Evolutionary conservation across 805 yeast genomes (phyloP).

Genomic region (Vanderwaltozyma yarrowii): DNA sequence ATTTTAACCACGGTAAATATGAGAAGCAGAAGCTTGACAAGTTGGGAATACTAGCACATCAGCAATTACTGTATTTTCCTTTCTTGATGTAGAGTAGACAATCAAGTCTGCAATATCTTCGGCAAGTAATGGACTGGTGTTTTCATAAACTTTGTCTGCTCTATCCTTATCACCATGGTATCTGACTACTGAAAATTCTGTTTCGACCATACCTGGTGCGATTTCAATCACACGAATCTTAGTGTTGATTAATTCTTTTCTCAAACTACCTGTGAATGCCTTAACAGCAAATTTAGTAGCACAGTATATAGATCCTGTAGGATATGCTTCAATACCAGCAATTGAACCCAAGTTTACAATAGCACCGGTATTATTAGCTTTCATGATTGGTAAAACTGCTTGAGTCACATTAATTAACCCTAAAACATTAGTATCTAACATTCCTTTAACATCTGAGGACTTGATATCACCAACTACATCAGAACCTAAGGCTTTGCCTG

Average conservation of each 20-base stretch:
- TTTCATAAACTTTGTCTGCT: conserved; percentile 48
- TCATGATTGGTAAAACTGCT: conserved; percentile 60
- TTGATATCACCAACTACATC: conserved; percentile 65
- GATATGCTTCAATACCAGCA: conserved; percentile 73
- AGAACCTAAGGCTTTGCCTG: conserved; percentile 72
- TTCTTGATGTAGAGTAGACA: conserved; percentile 48
- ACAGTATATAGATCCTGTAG: conserved; percentile 71
- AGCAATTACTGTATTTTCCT: conserved; percentile 49
- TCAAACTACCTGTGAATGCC: conserved; percentile 57
- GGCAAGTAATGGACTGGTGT: conserved; percentile 46
- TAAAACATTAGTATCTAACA: conserved; percentile 80
- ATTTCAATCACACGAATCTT: conserved; percentile 55
- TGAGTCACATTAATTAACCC: conserved; percentile 83
- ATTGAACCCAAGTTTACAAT: conserved; percentile 67
- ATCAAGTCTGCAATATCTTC: conserved; percentile 53
- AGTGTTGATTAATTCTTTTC: conserved; percentile 68
- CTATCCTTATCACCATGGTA: conserved; percentile 45
- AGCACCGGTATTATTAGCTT: conserved; percentile 59
- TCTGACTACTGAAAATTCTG: conserved; percentile 53
- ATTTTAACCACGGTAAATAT: conserved; percentile 35
- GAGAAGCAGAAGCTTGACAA: conserved; percentile 73
- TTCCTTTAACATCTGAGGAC: conserved; percentile 53
- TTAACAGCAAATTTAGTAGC: conserved; percentile 65
- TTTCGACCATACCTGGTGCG: conserved; percentile 63
- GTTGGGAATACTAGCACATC: conserved; percentile 77